Base-by-base conservation (phyloP, 139 green algal species). In the Nannochloris sp. region DNA sequence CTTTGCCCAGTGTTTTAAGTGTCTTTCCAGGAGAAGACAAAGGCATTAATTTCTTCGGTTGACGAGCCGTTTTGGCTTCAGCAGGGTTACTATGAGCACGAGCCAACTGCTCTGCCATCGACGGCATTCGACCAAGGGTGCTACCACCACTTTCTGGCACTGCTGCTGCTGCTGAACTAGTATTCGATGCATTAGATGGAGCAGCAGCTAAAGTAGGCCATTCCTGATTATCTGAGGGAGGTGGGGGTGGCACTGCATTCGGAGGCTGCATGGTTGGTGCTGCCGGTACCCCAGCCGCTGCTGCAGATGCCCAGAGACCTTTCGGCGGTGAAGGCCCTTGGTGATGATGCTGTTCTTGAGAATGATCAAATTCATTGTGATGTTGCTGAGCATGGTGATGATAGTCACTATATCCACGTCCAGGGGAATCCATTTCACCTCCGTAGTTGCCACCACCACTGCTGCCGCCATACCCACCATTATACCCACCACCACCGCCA, bases 21-120 rank as follows among this genome's bases (percentile, higher is more conserved):
- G n/a, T n/a, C n/a, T n/a, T n/a, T 45, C 34, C 59, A 4, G 71
- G 47, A 2, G 68, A 68, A 55, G 55, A 48, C 10, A 67, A 34
- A 3, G 71, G 44, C 2, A 67, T 37, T 42, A 78, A 51, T 45
- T 79, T 76, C 67, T 66, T 76, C 35, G 54, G 31, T 13, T 23
- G 24, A 15, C 10, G 27, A 38, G n/a, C 59, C 33, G 29, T 58
- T 65, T 32, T 13, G 14, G 27, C 3, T 34, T 31, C 30, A 30
- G 38, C 29, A 0, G 46, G 53, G n/a, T 37, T 30, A 54, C 25
- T 65, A 19, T 46, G 24, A 29, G 74, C 64, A 0, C 60, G 47
- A 4, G 66, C 65, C 31, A 80, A 45, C 71, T 81, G 64, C 65
- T 73, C 71, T 19, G 74, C 74, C 74, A 79, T 81, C 3, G 74